Evolutionary conservation across 441 rosid species (phyloP).

Genomic region (Hypseocharis bilobata): DNA sequence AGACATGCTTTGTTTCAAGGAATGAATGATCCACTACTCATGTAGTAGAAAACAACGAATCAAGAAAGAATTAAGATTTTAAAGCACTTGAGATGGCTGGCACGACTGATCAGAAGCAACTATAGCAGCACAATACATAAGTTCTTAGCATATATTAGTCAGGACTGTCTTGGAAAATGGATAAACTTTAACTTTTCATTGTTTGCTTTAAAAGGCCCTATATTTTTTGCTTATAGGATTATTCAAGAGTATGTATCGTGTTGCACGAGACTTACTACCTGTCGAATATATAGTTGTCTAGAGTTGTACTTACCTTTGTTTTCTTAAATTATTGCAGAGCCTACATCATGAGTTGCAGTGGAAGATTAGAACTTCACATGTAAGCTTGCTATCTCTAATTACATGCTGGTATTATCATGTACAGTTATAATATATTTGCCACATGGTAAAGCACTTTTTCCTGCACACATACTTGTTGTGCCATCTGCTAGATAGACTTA

Average conservation of each 20-base stretch:
- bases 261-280: neutral
- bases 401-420: neutral
- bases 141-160: neutral
- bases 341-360: constrained; percentile 75
- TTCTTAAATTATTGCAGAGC: constrained; percentile 37
- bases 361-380: constrained; percentile 73
- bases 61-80: neutral
- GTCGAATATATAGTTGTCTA: constrained; percentile 9
- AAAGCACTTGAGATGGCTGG: neutral
- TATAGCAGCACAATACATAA: neutral
- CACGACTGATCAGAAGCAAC: neutral
- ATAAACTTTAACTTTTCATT: neutral
- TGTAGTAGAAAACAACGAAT: neutral
- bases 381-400: constrained; percentile 40
- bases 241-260: neutral
- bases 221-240: neutral
- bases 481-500: neutral
- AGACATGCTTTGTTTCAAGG: no score
- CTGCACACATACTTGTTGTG: neutral
- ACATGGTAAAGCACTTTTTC: neutral
- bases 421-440: neutral
- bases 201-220: neutral
- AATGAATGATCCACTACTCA: neutral
- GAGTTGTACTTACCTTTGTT: constrained; percentile 13
- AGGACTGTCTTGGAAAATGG: neutral